These are phyloP conservation scores for Colletotrichum filicis DNA, from an alignment of 2,329 filamentous ascomycete species.

Conservation along the genomic window DNA sequence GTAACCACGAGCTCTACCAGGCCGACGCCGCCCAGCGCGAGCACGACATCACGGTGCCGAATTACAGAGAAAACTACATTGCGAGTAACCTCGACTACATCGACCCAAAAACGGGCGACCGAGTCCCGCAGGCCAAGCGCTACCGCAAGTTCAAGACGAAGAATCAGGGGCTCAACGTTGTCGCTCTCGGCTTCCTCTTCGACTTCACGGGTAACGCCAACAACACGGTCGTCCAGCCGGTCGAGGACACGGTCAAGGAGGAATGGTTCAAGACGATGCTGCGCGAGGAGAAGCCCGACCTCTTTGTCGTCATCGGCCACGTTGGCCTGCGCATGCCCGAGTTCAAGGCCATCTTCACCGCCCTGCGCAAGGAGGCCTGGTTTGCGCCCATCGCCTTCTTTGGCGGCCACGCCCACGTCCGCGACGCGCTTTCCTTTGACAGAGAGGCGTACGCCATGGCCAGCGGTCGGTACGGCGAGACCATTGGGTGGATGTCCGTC, in stretches of 20 bases:
- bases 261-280: constrained; percentile 91
- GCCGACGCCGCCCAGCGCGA: constrained; percentile 81
- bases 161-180: constrained; percentile 83
- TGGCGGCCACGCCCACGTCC: constrained; percentile 89
- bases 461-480: constrained; percentile 94
- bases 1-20: constrained; percentile 96
- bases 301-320: constrained; percentile 90
- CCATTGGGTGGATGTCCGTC: constrained; percentile 92
- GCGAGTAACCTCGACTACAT: constrained; percentile 94
- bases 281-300: constrained; percentile 83
- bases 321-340: constrained; percentile 85
- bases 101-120: constrained; percentile 75
- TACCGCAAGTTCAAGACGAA: constrained; percentile 93
- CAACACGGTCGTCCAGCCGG: constrained; percentile 86
- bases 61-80: constrained; percentile 83
- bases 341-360: constrained; percentile 80
- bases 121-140: constrained; percentile 80
- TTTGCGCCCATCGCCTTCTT: constrained; percentile 91
- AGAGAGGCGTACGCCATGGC: constrained; percentile 81
- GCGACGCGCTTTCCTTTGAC: constrained; percentile 86
- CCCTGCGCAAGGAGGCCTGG: constrained; percentile 81
- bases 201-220: constrained; percentile 92
- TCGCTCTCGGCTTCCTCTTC: constrained; percentile 95
- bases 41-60: constrained; percentile 81
- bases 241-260: constrained; percentile 83